Base-by-base conservation (phyloP, 345 rosid species). In the Carallia pectinifolia region DNA sequence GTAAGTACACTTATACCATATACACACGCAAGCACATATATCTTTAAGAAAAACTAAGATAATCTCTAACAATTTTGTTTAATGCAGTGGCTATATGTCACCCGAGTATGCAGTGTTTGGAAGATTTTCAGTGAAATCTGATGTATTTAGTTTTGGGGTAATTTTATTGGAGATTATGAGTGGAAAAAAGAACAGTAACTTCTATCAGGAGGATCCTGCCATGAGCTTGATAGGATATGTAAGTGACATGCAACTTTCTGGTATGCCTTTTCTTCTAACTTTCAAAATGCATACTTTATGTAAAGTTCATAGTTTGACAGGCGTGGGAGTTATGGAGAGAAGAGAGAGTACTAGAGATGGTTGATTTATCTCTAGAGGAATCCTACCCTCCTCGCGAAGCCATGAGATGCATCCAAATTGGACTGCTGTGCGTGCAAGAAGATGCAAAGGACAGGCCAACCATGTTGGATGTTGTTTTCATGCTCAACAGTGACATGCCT, bases 31-130 rank as follows among this genome's bases (percentile, higher is more conserved):
- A 10, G 7, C 29, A 23, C 59, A 54, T 54, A n/a, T 54, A 7
- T 54, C 30, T 5, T 54, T 19, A 19, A 1, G 5, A 54, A n/a
- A 54, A 19, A 1, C 23, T 54, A n/a, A 7, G 59, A 7, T 12
- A 19, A 7, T 54, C 4, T 6, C 7, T 19, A 23, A 23, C 23
- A 23, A 23, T 23, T 23, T 39, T 50, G 61, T 10, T 37, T 29
- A n/a, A 19, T 53, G 15, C 80, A 87, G 96, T 33, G 90, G 96
- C 29, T 92, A 89, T 31, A 92, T 88, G 93, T 81, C 97, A 23
- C 96, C 92, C 0, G 90, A 92, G 52, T 88, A 92, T 31, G 96
- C 93, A 29, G 81, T 87, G 91, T 74, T 67, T 27, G 93, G 93
- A 0, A 71, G 73, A 8, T 90, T 88, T 67, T 92, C 97, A 0